A percentile compares a stretch with the other conserved stretches of the same genome.
Evolutionary conservation across 2,329 filamentous ascomycete species (phyloP).

Genomic region (Penicillium sp.): DNA sequence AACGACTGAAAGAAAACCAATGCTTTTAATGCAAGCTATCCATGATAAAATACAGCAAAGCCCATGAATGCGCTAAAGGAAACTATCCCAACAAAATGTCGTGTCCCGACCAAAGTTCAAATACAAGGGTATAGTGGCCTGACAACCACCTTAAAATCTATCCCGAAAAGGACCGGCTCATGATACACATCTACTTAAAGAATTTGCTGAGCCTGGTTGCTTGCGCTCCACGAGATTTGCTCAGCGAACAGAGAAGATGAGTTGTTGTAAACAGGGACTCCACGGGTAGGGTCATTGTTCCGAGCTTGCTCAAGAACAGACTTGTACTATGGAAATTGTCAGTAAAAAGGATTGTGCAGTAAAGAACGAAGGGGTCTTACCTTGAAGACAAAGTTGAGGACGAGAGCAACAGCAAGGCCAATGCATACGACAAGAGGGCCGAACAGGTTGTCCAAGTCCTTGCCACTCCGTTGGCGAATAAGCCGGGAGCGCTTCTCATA

Average conservation of each 20-base stretch:
- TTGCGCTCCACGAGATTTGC: neutral
- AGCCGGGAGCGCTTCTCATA: constrained; percentile 73
- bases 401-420: constrained; percentile 74
- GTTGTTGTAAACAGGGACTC: constrained; percentile 13
- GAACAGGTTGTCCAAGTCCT: constrained; percentile 86
- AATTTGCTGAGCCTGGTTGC: constrained; percentile 1
- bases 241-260: constrained; percentile 3
- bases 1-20: too few relatives aligned
- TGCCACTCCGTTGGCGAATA: constrained; percentile 83
- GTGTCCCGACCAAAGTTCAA: neutral
- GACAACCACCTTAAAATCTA: neutral
- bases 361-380: constrained; percentile 22
- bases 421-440: constrained; percentile 82
- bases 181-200: neutral
- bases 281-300: constrained; percentile 12
- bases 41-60: neutral
- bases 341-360: constrained; percentile 3
- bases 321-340: constrained; percentile 29
- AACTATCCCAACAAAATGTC: neutral
- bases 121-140: neutral
- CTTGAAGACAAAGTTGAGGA: constrained; percentile 88
- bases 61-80: neutral
- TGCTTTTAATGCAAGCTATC: neutral
- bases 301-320: constrained; percentile 26
- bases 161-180: neutral